Evolutionary conservation across 495 filamentous ascomycete species (phyloP), one percentile per base, ranked within the genome.

Genomic region (Rostrohypoxylon terebratum): DNA sequence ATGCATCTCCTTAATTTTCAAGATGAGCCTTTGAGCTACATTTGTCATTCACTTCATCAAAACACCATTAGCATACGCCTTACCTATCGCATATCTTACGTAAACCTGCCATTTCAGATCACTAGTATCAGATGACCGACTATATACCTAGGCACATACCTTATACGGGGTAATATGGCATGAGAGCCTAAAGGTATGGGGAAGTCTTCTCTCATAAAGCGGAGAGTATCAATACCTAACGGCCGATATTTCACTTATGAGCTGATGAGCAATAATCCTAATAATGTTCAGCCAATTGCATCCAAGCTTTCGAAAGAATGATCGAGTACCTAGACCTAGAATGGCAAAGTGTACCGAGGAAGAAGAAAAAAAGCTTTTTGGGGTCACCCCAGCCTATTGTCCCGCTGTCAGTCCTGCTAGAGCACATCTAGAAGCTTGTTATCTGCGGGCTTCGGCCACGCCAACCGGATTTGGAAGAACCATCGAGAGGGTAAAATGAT

Each of bases 381-480:
- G 21, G 23, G 48, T 53, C 14, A 53, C 31, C 20, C 21, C 16
- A 53, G 16, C 48, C 48, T 25, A 53, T 23, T 25, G 23, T 31
- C 48, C 48, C 21, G 48, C 13, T 16, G 23, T 53, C 21, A 28
- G 23, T 53, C n/a, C 48, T 31, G 23, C 13, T 53, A 31, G 50
- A 36, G 9, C 50, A 18, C 16, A 66, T 66, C 63, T 51, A 25
- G 44, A 63, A 36, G 42, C 38, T 69, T 34, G 59, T 63, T 69
- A 57, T 63, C 66, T 69, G 20, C 59, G n/a, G 16, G 42, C 44
- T 23, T 53, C 67, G 59, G 59, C 1, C 38, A 42, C 11, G 63
- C 59, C 53, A 63, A 36, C 67, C 50, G 25, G 18, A 64, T 69
- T 63, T n/a, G 67, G 67, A 63, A 69, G 14, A 61, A 48, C 45